Evolutionary conservation across 2,329 filamentous ascomycete species (phyloP).

Genomic region (Fusarium torreyae): DNA sequence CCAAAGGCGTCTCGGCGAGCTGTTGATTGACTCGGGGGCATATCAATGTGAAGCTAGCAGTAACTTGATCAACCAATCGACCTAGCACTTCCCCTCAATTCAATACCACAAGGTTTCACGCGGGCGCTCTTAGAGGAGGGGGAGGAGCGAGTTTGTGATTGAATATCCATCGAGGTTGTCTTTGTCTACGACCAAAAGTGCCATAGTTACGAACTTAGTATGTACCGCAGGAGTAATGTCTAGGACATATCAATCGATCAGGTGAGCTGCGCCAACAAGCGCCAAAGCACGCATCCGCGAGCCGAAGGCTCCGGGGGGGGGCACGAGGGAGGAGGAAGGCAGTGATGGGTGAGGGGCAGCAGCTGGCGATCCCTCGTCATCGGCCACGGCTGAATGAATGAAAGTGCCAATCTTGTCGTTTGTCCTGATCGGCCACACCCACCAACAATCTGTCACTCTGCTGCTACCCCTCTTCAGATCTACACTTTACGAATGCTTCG

Average conservation of each 20-base stretch:
- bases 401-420: constrained; percentile 34
- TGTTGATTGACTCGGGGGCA: constrained; percentile 27
- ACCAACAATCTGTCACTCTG: constrained; percentile 1
- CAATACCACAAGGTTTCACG: constrained; percentile 49
- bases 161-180: constrained; percentile 16
- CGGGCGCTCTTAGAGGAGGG: constrained; percentile 26
- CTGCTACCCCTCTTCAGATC: constrained; percentile 20
- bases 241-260: constrained; percentile 39
- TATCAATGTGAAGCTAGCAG: constrained; percentile 25
- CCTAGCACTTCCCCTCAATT: constrained; percentile 45
- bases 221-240: background rate
- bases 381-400: constrained; percentile 21
- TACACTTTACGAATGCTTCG: background rate
- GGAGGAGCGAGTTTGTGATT: constrained; percentile 20
- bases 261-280: constrained; percentile 46
- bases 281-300: constrained; percentile 45
- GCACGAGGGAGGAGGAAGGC: background rate
- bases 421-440: constrained; percentile 36
- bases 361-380: constrained; percentile 50
- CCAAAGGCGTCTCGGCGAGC: constrained; percentile 30
- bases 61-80: constrained; percentile 33
- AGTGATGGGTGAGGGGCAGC: constrained; percentile 27
- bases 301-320: constrained; percentile 47
- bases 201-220: background rate
- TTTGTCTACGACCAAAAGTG: constrained; percentile 13